A percentile compares a stretch with the other conserved stretches of the same genome.
Conservation (phyloP, 1,139 yeast species). For the Saccharomyces pastorianus region DNA sequence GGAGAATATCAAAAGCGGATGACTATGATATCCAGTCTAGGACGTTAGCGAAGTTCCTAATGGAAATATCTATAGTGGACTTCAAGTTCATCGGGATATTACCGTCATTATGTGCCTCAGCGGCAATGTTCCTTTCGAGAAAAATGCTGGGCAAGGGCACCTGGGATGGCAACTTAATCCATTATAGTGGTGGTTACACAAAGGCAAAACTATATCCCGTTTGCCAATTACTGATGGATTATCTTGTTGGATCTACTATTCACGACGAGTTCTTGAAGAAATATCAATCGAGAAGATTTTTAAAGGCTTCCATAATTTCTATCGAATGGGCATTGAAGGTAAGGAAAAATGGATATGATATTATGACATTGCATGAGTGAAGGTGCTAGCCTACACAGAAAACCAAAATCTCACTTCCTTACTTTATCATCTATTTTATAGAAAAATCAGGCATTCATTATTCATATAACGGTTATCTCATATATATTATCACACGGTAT, state of each 20-base stretch:
- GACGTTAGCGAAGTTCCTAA: constrained; percentile 77
- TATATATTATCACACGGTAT: neutral
- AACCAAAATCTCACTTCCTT: neutral
- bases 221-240: constrained; percentile 62
- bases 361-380: constrained; percentile 33
- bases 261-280: constrained; percentile 89
- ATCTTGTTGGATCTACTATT: constrained; percentile 65
- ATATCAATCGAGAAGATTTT: constrained; percentile 77
- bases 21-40: constrained; percentile 84
- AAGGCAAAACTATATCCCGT: constrained; percentile 61
- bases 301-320: constrained; percentile 80
- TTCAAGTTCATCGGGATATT: constrained; percentile 64
- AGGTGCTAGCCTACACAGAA: neutral
- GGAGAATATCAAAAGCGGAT: constrained; percentile 89
- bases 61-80: constrained; percentile 75
- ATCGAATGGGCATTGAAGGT: constrained; percentile 74
- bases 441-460: neutral
- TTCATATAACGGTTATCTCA: neutral
- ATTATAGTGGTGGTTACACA: constrained; percentile 84
- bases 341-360: constrained; percentile 32
- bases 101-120: constrained; percentile 80
- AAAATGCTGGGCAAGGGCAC: constrained; percentile 61
- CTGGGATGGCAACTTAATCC: constrained; percentile 73
- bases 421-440: neutral
- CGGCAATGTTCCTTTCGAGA: constrained; percentile 81